These are phyloP conservation scores for Candida palmyrensis DNA, from an alignment of 805 yeast genomes.

Conservation along the genomic window DNA sequence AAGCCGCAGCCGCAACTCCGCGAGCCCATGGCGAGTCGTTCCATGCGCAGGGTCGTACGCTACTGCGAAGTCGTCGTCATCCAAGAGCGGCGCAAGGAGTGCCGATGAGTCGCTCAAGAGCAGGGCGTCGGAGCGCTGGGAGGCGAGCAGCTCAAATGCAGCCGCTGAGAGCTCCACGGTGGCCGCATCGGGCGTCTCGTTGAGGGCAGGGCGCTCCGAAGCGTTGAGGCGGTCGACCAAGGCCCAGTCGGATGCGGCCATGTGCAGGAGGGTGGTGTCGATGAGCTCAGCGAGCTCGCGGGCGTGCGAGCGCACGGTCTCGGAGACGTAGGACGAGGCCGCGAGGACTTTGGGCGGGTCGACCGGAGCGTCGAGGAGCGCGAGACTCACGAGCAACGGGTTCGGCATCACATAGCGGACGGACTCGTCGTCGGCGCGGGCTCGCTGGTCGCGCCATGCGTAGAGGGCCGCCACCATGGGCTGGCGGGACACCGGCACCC, in stretches of 20 bases:
- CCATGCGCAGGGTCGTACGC: constrained; percentile 13
- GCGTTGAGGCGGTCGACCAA: constrained; percentile 26
- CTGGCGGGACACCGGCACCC: constrained; percentile 50
- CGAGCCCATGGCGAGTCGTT: constrained; percentile 13
- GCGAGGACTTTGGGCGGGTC: constrained; percentile 52
- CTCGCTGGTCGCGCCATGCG: constrained; percentile 79
- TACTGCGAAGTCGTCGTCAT: constrained; percentile 7
- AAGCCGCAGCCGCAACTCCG: constrained; percentile 13
- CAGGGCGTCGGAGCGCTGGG: not conserved
- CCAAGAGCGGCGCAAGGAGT: constrained; percentile 12
- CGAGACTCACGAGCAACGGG: constrained; percentile 62
- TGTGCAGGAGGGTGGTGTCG: constrained; percentile 28
- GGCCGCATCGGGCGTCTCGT: constrained; percentile 3
- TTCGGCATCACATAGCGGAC: constrained; percentile 80
- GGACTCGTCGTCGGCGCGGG: constrained; percentile 79
- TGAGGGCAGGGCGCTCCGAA: constrained; percentile 11
- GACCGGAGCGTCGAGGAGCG: constrained; percentile 48
- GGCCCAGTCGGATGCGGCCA: constrained; percentile 33
- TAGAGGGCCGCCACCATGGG: constrained; percentile 57
- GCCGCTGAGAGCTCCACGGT: constrained; percentile 1
- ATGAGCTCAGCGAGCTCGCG: constrained; percentile 57
- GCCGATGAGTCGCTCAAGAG: constrained; percentile 9
- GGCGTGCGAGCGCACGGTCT: constrained; percentile 53
- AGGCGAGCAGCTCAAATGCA: constrained; percentile 9
- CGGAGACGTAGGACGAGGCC: constrained; percentile 42